Evolutionary conservation across 163 green algal species (phyloP), one percentile per base, ranked within the genome.

Genomic region (Chloromonas sp.): DNA sequence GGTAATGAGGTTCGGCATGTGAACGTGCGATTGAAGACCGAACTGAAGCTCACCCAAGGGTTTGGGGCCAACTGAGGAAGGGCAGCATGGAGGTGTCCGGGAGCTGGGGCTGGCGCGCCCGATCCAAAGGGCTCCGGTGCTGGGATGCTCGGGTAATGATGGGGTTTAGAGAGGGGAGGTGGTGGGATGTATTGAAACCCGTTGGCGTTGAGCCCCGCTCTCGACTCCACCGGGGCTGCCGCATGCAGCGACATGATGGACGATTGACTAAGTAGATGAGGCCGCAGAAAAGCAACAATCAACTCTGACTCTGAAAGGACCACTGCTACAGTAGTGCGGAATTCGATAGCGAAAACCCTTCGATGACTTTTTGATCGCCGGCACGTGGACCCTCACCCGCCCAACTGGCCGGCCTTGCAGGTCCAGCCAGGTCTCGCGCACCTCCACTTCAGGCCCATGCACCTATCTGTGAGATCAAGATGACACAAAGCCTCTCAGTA

Each of bases 11-110:
- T 74, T 74, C 66, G 66, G 66, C 66, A 74, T 5, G 66, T 74
- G 66, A 11, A 74, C 66, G 66, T 74, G 66, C 5, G 66, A 36
- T 74, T 11, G 66, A 74, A 74, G 5, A 11, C 5, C 5, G 5
- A 74, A 74, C 66, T 11, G 66, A 79, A 57, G 74, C 77, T 81
- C 77, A 81, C 77, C 77, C 77, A 81, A 15, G 77, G 77, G 36
- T 81, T 36, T 11, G 77, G 77, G 2, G n/a, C 77, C 77, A 81
- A 57, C n/a, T 15, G 36, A 61, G 77, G 77, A 1, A 57, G 2
- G 1, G 15, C 77, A 36, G 61, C 77, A 14, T 81, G 77, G 36
- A 81, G 14, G 2, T 81, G 77, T 36, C 77, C 77, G 13, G 77
- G 1, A 61, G 77, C 66, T 15, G 66, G 66, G 77, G 77, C 1